A percentile compares a stretch with the other conserved stretches of the same genome.
Evolutionary conservation across 306 rosid genomes (phyloP).

Genomic region (Ceratonia siliqua): DNA sequence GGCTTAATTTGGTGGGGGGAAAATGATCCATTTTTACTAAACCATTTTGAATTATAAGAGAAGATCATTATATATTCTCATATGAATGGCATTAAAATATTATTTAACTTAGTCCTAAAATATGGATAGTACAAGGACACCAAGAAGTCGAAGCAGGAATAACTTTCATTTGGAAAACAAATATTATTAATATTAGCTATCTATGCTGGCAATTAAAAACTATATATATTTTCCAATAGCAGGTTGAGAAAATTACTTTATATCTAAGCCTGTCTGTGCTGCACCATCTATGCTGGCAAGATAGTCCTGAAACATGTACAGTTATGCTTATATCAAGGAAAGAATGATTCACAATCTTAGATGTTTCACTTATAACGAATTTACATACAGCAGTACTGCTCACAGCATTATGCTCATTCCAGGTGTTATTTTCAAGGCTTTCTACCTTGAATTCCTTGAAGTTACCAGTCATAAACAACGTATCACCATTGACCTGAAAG

Average conservation of each 20-base stretch:
- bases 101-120: background rate
- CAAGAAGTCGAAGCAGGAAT: background rate
- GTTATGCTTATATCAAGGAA: conserved; percentile 32
- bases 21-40: conserved; percentile 18
- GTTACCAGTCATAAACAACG: conserved; percentile 87
- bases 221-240: conserved; percentile 10
- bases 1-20: background rate
- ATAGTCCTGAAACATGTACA: conserved; percentile 71
- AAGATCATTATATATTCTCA: background rate
- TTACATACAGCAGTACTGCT: conserved; percentile 85
- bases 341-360: conserved; percentile 15
- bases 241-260: conserved; percentile 64
- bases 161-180: background rate
- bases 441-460: conserved; percentile 93
- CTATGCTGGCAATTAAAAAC: background rate
- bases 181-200: background rate
- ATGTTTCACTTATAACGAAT: background rate
- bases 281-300: conserved; percentile 86
- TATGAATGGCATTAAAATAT: background rate
- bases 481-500: conserved; percentile 91
- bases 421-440: conserved; percentile 57
- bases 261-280: conserved; percentile 66
- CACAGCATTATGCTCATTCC: conserved; percentile 85
- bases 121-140: background rate
- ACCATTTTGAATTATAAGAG: background rate